Conservation (phyloP, 257 asterid species). For the Ballota nigra region DNA sequence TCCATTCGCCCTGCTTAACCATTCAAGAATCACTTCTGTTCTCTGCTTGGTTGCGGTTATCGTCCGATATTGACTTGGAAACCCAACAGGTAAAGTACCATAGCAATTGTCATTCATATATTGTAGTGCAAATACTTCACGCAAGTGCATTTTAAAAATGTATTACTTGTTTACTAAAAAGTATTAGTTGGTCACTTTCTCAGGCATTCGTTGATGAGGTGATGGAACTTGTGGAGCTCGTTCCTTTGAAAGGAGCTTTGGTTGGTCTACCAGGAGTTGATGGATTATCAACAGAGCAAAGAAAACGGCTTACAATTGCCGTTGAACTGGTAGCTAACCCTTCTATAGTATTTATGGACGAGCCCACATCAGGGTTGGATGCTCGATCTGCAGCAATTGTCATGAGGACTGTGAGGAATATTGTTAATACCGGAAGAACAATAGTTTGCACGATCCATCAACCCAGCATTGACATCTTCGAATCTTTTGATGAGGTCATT, state of each 20-base stretch:
- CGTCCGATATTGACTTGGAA: slow-evolving; percentile 70
- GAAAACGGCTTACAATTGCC: slow-evolving; percentile 92
- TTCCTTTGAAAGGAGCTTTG: slow-evolving; percentile 76
- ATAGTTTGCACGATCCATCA: slow-evolving; percentile 97
- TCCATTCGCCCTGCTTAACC: slow-evolving; percentile 94
- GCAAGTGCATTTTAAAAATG: background rate
- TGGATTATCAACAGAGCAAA: slow-evolving; percentile 92
- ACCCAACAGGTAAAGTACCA: slow-evolving; percentile 70
- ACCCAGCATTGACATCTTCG: slow-evolving; percentile 95
- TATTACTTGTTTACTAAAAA: too few relatives aligned
- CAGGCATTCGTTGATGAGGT: slow-evolving; percentile 97
- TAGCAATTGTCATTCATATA: background rate
- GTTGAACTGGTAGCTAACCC: slow-evolving; percentile 97
- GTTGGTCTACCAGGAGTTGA: slow-evolving; percentile 95
- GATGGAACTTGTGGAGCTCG: slow-evolving; percentile 94
- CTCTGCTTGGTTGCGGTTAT: slow-evolving; percentile 89
- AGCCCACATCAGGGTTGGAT: slow-evolving; percentile 96
- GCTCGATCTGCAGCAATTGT: slow-evolving; percentile 98
- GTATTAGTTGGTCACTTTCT: slow-evolving; percentile 5
- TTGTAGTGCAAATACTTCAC: background rate
- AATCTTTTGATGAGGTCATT: slow-evolving; percentile 93
- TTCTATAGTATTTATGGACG: slow-evolving; percentile 91
- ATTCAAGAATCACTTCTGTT: slow-evolving; percentile 81
- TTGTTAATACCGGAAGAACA: slow-evolving; percentile 92
- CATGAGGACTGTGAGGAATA: slow-evolving; percentile 96